Base-by-base conservation (phyloP, 2,329 filamentous ascomycete species). In the Penicillium polonicum region DNA sequence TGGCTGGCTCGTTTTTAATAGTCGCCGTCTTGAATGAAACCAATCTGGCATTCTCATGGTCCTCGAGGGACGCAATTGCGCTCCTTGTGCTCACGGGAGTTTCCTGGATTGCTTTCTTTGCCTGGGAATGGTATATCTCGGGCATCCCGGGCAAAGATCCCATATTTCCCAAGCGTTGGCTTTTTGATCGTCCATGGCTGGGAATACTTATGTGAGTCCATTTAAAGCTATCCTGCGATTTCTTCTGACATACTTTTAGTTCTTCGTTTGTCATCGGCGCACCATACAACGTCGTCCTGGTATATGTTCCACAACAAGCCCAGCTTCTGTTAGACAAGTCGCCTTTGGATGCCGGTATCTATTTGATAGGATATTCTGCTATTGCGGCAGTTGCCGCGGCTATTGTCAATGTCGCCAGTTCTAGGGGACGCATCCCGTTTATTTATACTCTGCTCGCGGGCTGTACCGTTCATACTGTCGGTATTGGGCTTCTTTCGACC, bases 11-110 rank as follows among this genome's bases (percentile, higher is more conserved):
- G 0, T 72, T 79, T 4, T 69, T 82, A 4, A 62, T 82, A n/a
- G 74, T 81, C 17, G 77, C 79, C 39, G 78, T 75, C 1, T 68
- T 82, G 15, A 75, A 82, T 46, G 72, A 80, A 60, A 79, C 69
- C 6, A 79, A 79, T 5, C 64, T 72, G 19, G 68, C 68, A 6
- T 80, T 78, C 50, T 62, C 74, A 4, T 83, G 80, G 80, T 66
- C 60, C 8, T 78, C 74, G 0, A 49, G 53, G 43, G 69, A 71
- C 0, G 59, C 73, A 5, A 73, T 82, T 39, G 61, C 60, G 6
- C 64, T 67, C 15, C 60, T 67, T 21, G 59, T 67, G 4, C 46
- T 67, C 1, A 54, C 60, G 1, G 64, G 59, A 5, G 70, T 73
- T 33, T 59, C 65, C 17, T 74, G 69, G 62, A 55, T 70, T 33